Base-by-base conservation (phyloP, 2,329 filamentous ascomycete genomes). In the Aspergillus sp. region DNA sequence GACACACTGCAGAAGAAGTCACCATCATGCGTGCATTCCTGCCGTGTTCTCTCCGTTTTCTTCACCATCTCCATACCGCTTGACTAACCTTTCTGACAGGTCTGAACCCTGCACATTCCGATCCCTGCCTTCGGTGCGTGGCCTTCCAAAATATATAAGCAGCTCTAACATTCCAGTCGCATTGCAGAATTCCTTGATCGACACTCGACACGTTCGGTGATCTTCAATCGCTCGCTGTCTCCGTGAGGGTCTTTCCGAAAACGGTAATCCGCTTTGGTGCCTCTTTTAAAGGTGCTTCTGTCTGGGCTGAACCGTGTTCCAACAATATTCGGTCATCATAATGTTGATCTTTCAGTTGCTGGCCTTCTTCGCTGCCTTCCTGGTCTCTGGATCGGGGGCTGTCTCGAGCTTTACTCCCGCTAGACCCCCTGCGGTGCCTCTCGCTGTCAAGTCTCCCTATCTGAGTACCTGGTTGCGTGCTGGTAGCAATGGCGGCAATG, bases 371-470 rank as follows among this genome's bases (percentile, higher is more conserved):
- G 52, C 64, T 10, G 48, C 60, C 46, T 62, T 60, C 20, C 48
- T 68, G 14, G 59, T 60, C 42, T 55, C 60, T 19, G 54, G 58
- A 10, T 53, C 60, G 30, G 54, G 50, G 44, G 68, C 68, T 5
- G 45, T 49, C 17, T 87, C 84, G 9, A 82, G 76, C 1, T 89
- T 88, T 64, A 76, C 73, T 33, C 86, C 86, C 32, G 80, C 82
- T 33, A 78, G 84, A 6, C 86, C 86, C 40, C 87, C 87, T 14
- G 80, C 87, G 1, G 76, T 88, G 24, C 88, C 89, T 11, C 71
- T 93, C 32, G 87, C 87, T 41, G 88, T 92, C 42, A 84, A 83
- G 56, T 87, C 84, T 9, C 89, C 89, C 0, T 93, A 92, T 60
- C 71, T 92, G 14, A 90, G 82, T 65, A 82, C 84, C 13, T 90